phyloP scores from a whole-genome alignment of 1,284 basidiomycete genomes.

The Marasmius tenuissimus region DNA sequence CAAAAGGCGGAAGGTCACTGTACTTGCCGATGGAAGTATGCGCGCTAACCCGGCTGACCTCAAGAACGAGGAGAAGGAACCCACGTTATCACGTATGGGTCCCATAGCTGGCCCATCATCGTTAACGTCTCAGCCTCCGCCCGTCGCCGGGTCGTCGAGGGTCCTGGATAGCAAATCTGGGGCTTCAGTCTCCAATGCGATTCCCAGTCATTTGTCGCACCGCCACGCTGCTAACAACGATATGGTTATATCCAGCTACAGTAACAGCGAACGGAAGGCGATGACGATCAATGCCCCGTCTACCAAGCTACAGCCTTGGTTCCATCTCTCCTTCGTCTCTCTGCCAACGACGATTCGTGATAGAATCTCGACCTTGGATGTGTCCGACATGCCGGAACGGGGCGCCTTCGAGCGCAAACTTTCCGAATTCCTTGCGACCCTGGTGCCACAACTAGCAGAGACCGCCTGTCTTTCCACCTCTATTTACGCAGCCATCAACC shows the following conservation, averaged over 20 bases:
- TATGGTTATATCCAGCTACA: not conserved
- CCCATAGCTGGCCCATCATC: not conserved
- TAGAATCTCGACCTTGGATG: constrained; percentile 46
- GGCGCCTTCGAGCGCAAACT: constrained; percentile 52
- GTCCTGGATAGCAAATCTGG: not conserved
- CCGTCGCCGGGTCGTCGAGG: not conserved
- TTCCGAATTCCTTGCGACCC: constrained; percentile 46
- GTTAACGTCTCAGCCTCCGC: not conserved
- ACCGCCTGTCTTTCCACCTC: constrained; percentile 58
- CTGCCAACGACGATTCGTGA: constrained; percentile 53
- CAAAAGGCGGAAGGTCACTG: constrained; percentile 61
- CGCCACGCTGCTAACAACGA: not conserved
- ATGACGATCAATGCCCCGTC: not conserved
- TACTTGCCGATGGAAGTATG: constrained; percentile 26
- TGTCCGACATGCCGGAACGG: constrained; percentile 60
- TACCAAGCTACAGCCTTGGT: constrained; percentile 50
- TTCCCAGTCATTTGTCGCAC: not conserved
- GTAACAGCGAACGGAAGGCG: not conserved
- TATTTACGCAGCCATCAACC: constrained; percentile 50
- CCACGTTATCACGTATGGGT: not conserved
- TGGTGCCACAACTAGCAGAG: constrained; percentile 57
- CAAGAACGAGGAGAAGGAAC: constrained; percentile 23
- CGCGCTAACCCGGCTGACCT: constrained; percentile 32
- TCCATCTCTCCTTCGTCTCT: constrained; percentile 53
- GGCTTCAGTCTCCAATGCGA: not conserved